A percentile compares a stretch with the other conserved stretches of the same genome.
Evolutionary conservation across 768 basidiomycete species (phyloP).

Genomic region (Porphyrellus cyaneotinctus): DNA sequence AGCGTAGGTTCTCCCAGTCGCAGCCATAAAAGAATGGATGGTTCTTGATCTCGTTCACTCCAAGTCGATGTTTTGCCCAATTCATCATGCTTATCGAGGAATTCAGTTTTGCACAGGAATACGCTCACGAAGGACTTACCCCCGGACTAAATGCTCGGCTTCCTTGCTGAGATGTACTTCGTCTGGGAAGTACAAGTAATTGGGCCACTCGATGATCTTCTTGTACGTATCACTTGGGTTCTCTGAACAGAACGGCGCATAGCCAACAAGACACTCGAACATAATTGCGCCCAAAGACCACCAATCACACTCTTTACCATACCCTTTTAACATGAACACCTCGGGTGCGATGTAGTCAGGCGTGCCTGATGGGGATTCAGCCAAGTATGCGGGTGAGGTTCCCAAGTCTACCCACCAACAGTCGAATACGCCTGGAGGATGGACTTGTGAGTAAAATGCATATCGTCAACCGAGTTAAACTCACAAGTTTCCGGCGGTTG

Average conservation of each 20-base stretch:
- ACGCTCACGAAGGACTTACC: constrained; percentile 43
- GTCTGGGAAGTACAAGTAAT: constrained; percentile 89
- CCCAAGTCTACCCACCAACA: constrained; percentile 39
- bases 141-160: constrained; percentile 83
- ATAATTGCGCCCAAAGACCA: constrained; percentile 99
- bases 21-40: constrained; percentile 96
- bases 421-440: constrained; percentile 84
- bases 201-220: constrained; percentile 95
- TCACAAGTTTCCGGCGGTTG: constrained; percentile 89
- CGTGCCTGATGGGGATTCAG: constrained; percentile 23
- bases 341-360: constrained; percentile 85
- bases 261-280: constrained; percentile 98
- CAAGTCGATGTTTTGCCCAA: constrained; percentile 71
- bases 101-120: constrained; percentile 6
- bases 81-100: constrained; percentile 66
- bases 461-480: constrained; percentile 14
- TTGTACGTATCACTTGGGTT: constrained; percentile 97
- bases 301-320: constrained; percentile 99
- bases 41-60: constrained; percentile 80
- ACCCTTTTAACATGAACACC: constrained; percentile 95
- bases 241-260: constrained; percentile 96
- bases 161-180: constrained; percentile 92
- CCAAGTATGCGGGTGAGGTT: not conserved
- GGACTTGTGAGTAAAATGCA: constrained; percentile 4
- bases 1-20: constrained; percentile 87